These are phyloP conservation scores for Sclerotinia glacialis DNA, from an alignment of 2,329 filamentous ascomycete species.

Conservation along the genomic window DNA sequence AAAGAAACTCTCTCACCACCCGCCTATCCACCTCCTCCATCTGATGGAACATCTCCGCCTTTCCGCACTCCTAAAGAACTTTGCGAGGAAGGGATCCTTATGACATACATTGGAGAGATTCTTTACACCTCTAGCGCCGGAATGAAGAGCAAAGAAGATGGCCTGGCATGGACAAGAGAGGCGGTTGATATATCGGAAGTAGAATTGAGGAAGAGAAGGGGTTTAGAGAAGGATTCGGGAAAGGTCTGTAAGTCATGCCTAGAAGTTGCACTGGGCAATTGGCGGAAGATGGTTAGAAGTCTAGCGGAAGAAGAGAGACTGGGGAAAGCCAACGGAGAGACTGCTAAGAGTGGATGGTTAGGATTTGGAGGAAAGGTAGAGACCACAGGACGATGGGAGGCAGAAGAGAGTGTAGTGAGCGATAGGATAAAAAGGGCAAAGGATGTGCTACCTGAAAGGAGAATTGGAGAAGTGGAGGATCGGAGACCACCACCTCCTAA, in stretches of 20 bases:
- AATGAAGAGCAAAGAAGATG: constrained; percentile 56
- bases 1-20: constrained; percentile 46
- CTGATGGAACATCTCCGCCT: constrained; percentile 67
- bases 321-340: constrained; percentile 25
- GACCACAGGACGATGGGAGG: constrained; percentile 39
- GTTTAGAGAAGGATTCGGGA: constrained; percentile 42
- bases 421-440: constrained; percentile 35
- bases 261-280: constrained; percentile 72
- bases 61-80: constrained; percentile 61
- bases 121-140: constrained; percentile 63
- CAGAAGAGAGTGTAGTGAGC: constrained; percentile 38
- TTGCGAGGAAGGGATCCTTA: constrained; percentile 83
- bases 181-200: constrained; percentile 78
- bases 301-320: constrained; percentile 47
- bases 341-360: constrained; percentile 32
- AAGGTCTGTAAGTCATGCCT: constrained; percentile 75
- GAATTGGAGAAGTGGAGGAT: constrained; percentile 13
- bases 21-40: constrained; percentile 66
- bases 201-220: constrained; percentile 49
- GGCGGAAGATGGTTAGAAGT: constrained; percentile 73
- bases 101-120: constrained; percentile 91
- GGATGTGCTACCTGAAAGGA: constrained; percentile 23
- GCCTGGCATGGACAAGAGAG: constrained; percentile 85
- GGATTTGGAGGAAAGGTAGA: constrained; percentile 33
- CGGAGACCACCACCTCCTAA: constrained; percentile 13